phyloP scores from a whole-genome alignment of 2,329 filamentous ascomycete species.

The Paecilomyces sp. region DNA sequence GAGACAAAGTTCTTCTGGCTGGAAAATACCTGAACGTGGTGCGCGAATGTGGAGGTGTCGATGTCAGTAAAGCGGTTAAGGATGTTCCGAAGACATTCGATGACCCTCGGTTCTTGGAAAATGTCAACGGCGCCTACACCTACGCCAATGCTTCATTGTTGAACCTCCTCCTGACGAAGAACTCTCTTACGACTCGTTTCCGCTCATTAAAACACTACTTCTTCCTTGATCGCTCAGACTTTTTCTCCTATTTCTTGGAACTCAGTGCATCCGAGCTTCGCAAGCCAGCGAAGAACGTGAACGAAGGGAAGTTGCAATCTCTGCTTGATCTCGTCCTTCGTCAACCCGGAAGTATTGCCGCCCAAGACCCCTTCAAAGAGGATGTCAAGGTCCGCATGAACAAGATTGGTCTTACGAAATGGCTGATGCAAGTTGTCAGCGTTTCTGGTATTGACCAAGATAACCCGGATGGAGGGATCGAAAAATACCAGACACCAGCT shows the following conservation, averaged over 20 bases:
- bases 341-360: slow-evolving; percentile 91
- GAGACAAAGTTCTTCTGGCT: slow-evolving; percentile 88
- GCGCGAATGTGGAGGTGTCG: slow-evolving; percentile 90
- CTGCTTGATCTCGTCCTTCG: slow-evolving; percentile 91
- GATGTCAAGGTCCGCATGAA: slow-evolving; percentile 98
- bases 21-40: slow-evolving; percentile 98
- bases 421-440: slow-evolving; percentile 91
- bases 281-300: slow-evolving; percentile 82
- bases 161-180: slow-evolving; percentile 83
- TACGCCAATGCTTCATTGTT: slow-evolving; percentile 92
- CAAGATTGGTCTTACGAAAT: slow-evolving; percentile 84
- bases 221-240: slow-evolving; percentile 95
- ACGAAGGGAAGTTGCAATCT: slow-evolving; percentile 87
- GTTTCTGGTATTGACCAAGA: slow-evolving; percentile 93
- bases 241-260: slow-evolving; percentile 96
- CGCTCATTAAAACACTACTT: slow-evolving; percentile 97
- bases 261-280: slow-evolving; percentile 81
- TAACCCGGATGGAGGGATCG: slow-evolving; percentile 51
- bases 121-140: slow-evolving; percentile 90
- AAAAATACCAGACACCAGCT: slow-evolving; percentile 66
- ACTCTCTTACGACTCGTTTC: slow-evolving; percentile 78
- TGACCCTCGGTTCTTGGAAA: slow-evolving; percentile 85
- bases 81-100: slow-evolving; percentile 92
- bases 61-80: slow-evolving; percentile 78
- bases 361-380: slow-evolving; percentile 94